phyloP scores from a whole-genome alignment of 192 early-diverging fungal genomes.

The Rhizophlyctis rosea region DNA sequence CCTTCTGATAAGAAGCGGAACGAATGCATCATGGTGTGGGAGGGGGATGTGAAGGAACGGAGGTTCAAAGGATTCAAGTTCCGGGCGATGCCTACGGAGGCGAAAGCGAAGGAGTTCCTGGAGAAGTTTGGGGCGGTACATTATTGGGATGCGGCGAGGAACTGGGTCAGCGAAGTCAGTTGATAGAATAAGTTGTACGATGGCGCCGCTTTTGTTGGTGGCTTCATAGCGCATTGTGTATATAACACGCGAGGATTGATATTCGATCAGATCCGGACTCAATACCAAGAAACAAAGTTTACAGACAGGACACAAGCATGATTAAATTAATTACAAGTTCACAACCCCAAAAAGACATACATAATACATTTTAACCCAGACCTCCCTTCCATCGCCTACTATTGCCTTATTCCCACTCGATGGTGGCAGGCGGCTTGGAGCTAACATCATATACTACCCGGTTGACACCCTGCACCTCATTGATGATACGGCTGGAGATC shows the following conservation, averaged over 20 bases:
- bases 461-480: slow-evolving; percentile 98
- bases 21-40: slow-evolving; percentile 90
- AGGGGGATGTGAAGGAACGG: slow-evolving; percentile 77
- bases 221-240: too few species aligned
- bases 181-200: too few species aligned
- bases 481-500: slow-evolving; percentile 95
- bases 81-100: slow-evolving; percentile 69
- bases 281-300: too few species aligned
- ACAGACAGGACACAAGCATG: too few species aligned
- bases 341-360: too few species aligned
- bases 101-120: slow-evolving; percentile 68
- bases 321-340: too few species aligned
- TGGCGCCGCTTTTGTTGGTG: too few species aligned
- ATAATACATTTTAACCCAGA: too few species aligned
- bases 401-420: slow-evolving; percentile 99
- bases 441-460: slow-evolving; percentile 95
- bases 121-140: slow-evolving; percentile 68
- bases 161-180: slow-evolving; percentile 12
- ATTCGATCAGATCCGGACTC: too few species aligned
- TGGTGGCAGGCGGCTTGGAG: slow-evolving; percentile 97
- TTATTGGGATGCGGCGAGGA: slow-evolving; percentile 85
- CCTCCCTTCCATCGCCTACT: too few species aligned
- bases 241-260: too few species aligned
- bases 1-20: slow-evolving; percentile 52
- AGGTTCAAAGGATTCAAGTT: slow-evolving; percentile 77